A percentile compares a stretch with the other conserved stretches of the same genome.
Conservation (phyloP, 2,329 filamentous ascomycete species). For the Beauveria sp. region DNA sequence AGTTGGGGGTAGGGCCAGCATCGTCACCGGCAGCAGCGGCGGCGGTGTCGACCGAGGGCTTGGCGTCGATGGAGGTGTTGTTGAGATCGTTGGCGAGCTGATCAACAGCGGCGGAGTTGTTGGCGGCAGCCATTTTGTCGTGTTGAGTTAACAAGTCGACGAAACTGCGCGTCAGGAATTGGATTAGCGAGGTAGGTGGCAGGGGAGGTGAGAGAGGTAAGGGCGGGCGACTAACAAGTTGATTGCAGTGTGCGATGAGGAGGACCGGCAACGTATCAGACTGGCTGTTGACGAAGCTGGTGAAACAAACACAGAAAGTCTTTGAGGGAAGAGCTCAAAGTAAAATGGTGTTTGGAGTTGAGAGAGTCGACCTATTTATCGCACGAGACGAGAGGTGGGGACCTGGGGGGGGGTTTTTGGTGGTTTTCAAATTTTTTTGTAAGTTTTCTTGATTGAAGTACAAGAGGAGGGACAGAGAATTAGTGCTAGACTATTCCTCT, state of each 20-base stretch:
- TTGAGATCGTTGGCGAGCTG: slow-evolving; percentile 74
- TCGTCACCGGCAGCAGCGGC: slow-evolving; percentile 33
- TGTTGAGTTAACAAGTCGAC: slow-evolving; percentile 11
- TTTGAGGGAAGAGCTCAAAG: slow-evolving; percentile 22
- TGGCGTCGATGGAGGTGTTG: slow-evolving; percentile 62
- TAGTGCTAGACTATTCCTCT: slow-evolving; percentile 53
- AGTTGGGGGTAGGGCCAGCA: slow-evolving; percentile 61
- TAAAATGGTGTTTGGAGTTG: slow-evolving; percentile 12
- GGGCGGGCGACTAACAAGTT: slow-evolving; percentile 1
- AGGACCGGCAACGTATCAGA: slow-evolving; percentile 16
- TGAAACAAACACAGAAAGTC: slow-evolving; percentile 21
- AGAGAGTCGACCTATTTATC: slow-evolving; percentile 8
- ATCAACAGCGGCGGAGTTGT: slow-evolving; percentile 57
- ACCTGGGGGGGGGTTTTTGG: slow-evolving; percentile 48
- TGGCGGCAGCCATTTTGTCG: slow-evolving; percentile 52
- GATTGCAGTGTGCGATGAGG: slow-evolving; percentile 13
- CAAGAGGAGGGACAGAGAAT: slow-evolving; percentile 53
- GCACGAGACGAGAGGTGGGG: slow-evolving; percentile 21
- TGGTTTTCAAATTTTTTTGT: slow-evolving; percentile 54
- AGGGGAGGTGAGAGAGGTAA: neutral
- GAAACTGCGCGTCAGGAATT: slow-evolving; percentile 12
- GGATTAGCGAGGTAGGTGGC: slow-evolving; percentile 8
- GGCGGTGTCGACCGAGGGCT: slow-evolving; percentile 68
- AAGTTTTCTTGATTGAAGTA: slow-evolving; percentile 42
- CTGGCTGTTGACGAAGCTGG: slow-evolving; percentile 19